phyloP scores from a whole-genome alignment of 148 eudicot species.

The Chenopodium quinoa region DNA sequence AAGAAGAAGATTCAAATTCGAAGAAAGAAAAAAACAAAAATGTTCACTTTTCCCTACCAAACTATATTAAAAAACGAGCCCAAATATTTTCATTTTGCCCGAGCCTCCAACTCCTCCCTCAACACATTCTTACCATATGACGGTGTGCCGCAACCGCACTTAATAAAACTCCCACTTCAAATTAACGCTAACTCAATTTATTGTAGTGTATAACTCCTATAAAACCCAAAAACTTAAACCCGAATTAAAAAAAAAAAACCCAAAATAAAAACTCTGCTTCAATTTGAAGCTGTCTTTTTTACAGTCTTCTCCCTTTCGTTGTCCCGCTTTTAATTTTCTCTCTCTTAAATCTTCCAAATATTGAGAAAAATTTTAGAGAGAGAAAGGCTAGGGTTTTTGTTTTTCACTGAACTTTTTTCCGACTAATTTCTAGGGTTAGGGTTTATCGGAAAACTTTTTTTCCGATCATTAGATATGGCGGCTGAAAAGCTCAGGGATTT shows the following conservation, averaged over 20 bases:
- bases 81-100: background rate
- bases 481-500: conserved; percentile 91
- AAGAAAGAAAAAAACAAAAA: background rate
- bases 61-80: background rate
- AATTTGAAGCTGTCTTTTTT: conserved; percentile 59
- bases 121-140: background rate
- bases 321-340: conserved; percentile 27
- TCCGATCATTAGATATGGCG: conserved; percentile 48
- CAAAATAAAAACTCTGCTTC: conserved; percentile 46
- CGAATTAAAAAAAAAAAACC: background rate
- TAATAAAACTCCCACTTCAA: conserved; percentile 5
- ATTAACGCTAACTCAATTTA: conserved; percentile 24
- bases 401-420: background rate
- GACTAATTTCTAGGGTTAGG: conserved; percentile 24
- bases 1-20: conserved; percentile 8
- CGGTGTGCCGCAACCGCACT: no score
- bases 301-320: background rate
- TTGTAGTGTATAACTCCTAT: background rate
- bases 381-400: conserved; percentile 40
- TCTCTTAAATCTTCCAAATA: conserved; percentile 18
- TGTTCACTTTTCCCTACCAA: background rate
- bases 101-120: background rate
- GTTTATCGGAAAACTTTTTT: conserved; percentile 29
- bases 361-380: background rate
- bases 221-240: background rate